Evolutionary conservation across 257 asterid species (phyloP), one percentile per base, ranked within the genome.

Genomic region (Solanum appendiculatum): DNA sequence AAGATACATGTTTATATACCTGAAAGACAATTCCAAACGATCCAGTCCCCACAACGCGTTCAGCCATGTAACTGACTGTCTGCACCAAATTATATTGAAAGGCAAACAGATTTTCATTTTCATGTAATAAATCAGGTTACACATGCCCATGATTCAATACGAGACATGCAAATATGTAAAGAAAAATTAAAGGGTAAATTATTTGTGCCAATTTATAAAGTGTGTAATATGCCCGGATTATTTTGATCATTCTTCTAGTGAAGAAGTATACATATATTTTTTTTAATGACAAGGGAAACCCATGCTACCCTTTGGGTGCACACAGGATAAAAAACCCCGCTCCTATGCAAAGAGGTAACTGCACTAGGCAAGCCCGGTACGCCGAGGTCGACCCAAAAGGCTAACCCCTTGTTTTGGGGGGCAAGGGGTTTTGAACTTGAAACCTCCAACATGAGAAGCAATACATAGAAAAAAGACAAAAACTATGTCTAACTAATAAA

Each of bases 61-160:
- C 94, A 48, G 94, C 94, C 94, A 92, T 92, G 88, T 92, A 92
- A 91, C 92, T 91, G 46, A 92, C 93, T 27, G 92, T 91, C 94
- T 92, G 93, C 91, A 89, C 13, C 8, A 83, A 70, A 48, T 48
- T 23, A 69, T 82, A 77, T 44, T 9, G 63, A 3, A 48, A 39
- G 63, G 33, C 58, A n/a, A 75, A 80, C 40, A 86, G 54, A 51
- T 54, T 21, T 46, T 81, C 85, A 48, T 0, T 29, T 81, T 20
- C 31, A 1, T 9, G 66, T 81, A 20, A 81, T 54, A 81, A 48
- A 46, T 5, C 68, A 81, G 68, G 0, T 81, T 20, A 48, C 44
- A 81, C 1, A 81, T 29, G 42, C 12, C 9, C 64, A 29, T 81
- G 44, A 81, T 81, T 81, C 44, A 51, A 31, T 31, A 81, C 0